Evolutionary conservation across 176 grass and related monocot genomes (phyloP).

Genomic region (Lolium rigidum): DNA sequence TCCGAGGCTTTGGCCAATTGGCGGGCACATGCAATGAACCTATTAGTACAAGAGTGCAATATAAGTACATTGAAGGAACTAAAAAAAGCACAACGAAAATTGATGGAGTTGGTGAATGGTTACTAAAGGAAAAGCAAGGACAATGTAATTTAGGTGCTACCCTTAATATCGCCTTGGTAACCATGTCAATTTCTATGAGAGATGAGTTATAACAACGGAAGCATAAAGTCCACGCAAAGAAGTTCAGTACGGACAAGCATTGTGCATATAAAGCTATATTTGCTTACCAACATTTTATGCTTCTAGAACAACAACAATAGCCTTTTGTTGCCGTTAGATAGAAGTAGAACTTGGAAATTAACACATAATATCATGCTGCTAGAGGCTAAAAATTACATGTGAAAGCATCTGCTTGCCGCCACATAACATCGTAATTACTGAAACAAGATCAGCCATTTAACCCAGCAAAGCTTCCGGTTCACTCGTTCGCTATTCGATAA

Average conservation of each 20-base stretch:
- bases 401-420: not conserved
- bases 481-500: not conserved
- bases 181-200: not conserved
- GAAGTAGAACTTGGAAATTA: not conserved
- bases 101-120: not conserved
- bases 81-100: not conserved
- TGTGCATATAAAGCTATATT: constrained; percentile 27
- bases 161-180: not conserved
- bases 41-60: constrained; percentile 50
- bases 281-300: not conserved
- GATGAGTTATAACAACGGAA: constrained; percentile 10
- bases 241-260: not conserved
- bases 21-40: constrained; percentile 87
- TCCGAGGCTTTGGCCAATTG: constrained; percentile 93
- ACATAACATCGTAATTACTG: not conserved
- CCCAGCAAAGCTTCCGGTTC: not conserved
- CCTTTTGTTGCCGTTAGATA: not conserved
- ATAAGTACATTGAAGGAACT: constrained; percentile 16
- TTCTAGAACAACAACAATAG: not conserved
- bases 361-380: not conserved
- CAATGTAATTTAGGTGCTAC: constrained; percentile 13
- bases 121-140: constrained; percentile 6
- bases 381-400: not conserved
- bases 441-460: not conserved
- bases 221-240: not conserved